Base-by-base conservation (phyloP, 176 grass and related monocot genomes). In the Raddia distichophylla region DNA sequence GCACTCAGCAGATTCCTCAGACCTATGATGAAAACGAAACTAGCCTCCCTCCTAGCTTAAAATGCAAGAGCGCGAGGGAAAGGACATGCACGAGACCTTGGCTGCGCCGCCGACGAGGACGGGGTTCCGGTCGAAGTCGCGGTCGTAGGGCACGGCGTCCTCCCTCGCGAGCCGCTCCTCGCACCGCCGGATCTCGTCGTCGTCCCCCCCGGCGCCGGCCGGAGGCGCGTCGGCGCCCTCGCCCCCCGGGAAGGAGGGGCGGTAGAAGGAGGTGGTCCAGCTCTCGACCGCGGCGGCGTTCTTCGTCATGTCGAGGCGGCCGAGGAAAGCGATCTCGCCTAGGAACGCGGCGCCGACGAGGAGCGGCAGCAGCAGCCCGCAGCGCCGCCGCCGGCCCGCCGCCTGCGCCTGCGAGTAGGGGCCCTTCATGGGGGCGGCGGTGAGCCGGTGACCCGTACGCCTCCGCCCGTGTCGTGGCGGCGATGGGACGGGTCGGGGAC, bases 301-400 rank as follows among this genome's bases (percentile, higher is more conserved):
- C 88, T 98, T 98, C 49, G 78, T 85, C 90, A 98, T 91, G 91
- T 99, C 93, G 69, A 99, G 85, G 73, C 89, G 93, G 69, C 76
- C 81, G 63, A 95, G 91, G 85, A 93, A 95, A 47, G 84, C 72
- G 80, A 99, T 93, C 87, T 99, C 93, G 69, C 87, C 89, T 59
- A 92, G 73, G 75, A 99, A 90, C 74, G 94, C 93, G 80, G 81
- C 85, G 54, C 75, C 87, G 10, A 99, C 91, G 58, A 91, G 84
- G 20, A 92, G 63, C 47, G 97, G 91, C 14, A 99, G 55, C 27
- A 99, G 87, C 69, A 60, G 78, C 6, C 70, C 66, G 54, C 91
- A 93, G 72, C 93, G 86, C 79, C 87, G 80, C 73, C 88, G 86
- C 51, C 85, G 75, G 79, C 60, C 69, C n/a, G 71, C 45, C 64